These are phyloP conservation scores for Candida pseudofarinosa DNA, from an alignment of 805 yeast genomes.

Conservation along the genomic window DNA sequence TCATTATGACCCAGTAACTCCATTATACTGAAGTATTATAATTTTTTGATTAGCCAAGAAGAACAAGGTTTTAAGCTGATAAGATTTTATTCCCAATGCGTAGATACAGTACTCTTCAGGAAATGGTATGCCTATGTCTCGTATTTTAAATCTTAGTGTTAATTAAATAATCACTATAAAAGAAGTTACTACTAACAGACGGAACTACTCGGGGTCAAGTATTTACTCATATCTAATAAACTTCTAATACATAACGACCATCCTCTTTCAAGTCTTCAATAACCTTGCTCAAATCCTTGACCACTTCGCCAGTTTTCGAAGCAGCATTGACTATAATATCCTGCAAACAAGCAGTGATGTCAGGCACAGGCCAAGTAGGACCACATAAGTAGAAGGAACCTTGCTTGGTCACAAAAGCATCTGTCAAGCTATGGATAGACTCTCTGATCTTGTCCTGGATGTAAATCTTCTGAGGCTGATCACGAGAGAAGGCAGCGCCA, in stretches of 20 bases:
- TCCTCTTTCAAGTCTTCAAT: slow-evolving; percentile 92
- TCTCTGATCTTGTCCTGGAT: slow-evolving; percentile 92
- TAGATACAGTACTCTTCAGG: neutral
- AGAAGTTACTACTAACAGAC: no score
- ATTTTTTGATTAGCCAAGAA: neutral
- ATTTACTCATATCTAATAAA: no score
- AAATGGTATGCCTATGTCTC: no score
- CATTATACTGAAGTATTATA: neutral
- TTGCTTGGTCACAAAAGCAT: slow-evolving; percentile 69
- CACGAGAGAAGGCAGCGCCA: slow-evolving; percentile 98
- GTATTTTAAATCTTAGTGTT: no score
- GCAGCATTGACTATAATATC: slow-evolving; percentile 78
- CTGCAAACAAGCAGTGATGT: slow-evolving; percentile 83
- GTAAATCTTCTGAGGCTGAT: slow-evolving; percentile 90
- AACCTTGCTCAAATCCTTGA: slow-evolving; percentile 68
- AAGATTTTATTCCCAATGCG: neutral
- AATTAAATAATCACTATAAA: no score
- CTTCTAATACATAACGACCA: slow-evolving; percentile 90
- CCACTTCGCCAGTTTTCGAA: slow-evolving; percentile 51
- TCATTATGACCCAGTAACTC: neutral
- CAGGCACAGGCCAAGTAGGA: slow-evolving; percentile 99
- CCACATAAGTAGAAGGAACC: slow-evolving; percentile 97
- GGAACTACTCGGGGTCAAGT: no score
- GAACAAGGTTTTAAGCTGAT: neutral
- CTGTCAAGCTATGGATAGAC: slow-evolving; percentile 65